A percentile compares a stretch with the other conserved stretches of the same genome.
Conservation (phyloP, 2,329 filamentous ascomycete species). For the Dothiorella sarmentorum region DNA sequence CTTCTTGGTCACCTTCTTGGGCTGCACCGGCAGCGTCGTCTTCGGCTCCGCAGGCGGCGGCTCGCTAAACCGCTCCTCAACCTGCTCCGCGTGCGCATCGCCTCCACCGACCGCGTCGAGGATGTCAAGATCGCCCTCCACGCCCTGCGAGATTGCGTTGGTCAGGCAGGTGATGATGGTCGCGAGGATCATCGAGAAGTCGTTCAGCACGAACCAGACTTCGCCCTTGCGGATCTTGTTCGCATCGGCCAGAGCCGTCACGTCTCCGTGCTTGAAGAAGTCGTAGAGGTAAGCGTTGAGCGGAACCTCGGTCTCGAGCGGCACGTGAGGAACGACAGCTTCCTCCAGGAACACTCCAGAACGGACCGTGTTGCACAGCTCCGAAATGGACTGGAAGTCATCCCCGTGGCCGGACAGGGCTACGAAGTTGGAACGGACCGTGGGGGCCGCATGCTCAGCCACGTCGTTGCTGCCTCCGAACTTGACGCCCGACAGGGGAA, state of each 20-base stretch:
- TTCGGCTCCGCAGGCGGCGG: conserved; percentile 32
- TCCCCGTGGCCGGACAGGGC: conserved; percentile 67
- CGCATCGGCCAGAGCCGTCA: conserved; percentile 56
- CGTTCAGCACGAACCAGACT: conserved; percentile 70
- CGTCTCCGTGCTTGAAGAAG: conserved; percentile 71
- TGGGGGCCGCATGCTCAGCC: conserved; percentile 25
- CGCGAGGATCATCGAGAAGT: conserved; percentile 62
- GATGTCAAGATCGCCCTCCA: conserved; percentile 47
- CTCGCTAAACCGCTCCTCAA: conserved; percentile 48
- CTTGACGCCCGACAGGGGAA: conserved; percentile 59
- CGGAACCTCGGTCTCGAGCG: conserved; percentile 51
- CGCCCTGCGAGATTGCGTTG: conserved; percentile 53
- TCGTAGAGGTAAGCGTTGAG: conserved; percentile 70
- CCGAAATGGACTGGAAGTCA: conserved; percentile 64
- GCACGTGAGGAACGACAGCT: conserved; percentile 67
- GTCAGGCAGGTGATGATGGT: conserved; percentile 67
- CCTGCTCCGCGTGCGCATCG: conserved; percentile 33
- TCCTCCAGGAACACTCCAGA: conserved; percentile 72
- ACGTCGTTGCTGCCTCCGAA: conserved; percentile 33
- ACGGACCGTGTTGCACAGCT: conserved; percentile 64
- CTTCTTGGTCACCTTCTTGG: conserved; percentile 37
- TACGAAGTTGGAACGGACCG: conserved; percentile 64
- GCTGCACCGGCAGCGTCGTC: conserved; percentile 32
- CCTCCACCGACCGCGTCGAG: conserved; percentile 49
- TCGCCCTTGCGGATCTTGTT: conserved; percentile 66